phyloP scores from a whole-genome alignment of 768 basidiomycete species.

The Leccinum sublutescens region DNA sequence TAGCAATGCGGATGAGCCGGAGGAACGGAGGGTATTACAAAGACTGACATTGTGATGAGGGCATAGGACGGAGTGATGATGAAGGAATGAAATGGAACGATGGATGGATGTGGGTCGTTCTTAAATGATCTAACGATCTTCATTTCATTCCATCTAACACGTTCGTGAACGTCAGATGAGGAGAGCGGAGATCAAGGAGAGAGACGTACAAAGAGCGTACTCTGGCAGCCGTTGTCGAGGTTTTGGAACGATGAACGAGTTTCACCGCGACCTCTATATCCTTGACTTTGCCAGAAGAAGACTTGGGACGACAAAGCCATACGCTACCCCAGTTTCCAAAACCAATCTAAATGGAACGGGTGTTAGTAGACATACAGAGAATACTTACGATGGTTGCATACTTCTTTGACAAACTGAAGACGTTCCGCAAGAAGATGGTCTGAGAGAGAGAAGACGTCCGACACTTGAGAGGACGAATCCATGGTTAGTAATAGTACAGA shows the following conservation, averaged over 20 bases:
- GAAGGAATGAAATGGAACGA: constrained; percentile 92
- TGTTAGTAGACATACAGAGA: constrained; percentile 1
- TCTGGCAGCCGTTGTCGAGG: constrained; percentile 82
- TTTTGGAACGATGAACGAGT: constrained; percentile 82
- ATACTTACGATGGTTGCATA: constrained; percentile 24
- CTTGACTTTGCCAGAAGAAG: constrained; percentile 41
- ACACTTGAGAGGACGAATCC: constrained; percentile 24
- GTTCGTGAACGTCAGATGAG: constrained; percentile 1
- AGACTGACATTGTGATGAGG: constrained; percentile 83
- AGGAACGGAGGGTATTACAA: constrained; percentile 4
- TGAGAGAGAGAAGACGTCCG: constrained; percentile 72
- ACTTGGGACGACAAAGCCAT: constrained; percentile 72
- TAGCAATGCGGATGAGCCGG: constrained; percentile 32
- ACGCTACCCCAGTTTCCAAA: constrained; percentile 94
- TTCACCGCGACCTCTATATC: constrained; percentile 79
- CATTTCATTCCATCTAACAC: constrained; percentile 93
- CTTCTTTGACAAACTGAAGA: constrained; percentile 76
- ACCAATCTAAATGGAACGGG: constrained; percentile 57
- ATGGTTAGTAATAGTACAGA: constrained; percentile 32
- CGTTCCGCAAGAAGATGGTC: constrained; percentile 70
- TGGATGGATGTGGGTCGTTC: constrained; percentile 83
- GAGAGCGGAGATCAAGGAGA: not conserved
- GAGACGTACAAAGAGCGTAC: constrained; percentile 77
- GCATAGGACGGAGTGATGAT: constrained; percentile 90
- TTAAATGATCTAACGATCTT: constrained; percentile 88